Evolutionary conservation across 495 filamentous ascomycete species (phyloP).

Genomic region (Hypoxylon trugodes): DNA sequence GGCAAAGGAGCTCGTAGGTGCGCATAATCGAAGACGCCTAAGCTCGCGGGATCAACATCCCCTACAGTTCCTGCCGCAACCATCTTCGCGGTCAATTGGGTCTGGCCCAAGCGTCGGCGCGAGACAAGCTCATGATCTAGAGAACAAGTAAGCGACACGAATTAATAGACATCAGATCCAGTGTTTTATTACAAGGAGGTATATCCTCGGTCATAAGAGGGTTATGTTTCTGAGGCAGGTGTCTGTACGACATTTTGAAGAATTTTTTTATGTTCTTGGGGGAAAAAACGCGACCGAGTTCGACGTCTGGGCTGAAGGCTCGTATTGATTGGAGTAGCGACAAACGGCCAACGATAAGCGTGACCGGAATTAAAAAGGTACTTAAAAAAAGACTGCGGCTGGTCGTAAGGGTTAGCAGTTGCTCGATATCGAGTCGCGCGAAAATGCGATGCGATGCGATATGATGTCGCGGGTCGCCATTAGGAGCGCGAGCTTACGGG

Average conservation of each 20-base stretch:
- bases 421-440: constrained; percentile 35
- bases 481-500: constrained; percentile 32
- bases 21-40: constrained; percentile 93
- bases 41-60: constrained; percentile 73
- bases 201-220: constrained; percentile 78
- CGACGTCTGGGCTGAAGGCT: constrained; percentile 9
- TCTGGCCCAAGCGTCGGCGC: constrained; percentile 89
- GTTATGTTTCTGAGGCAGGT: constrained; percentile 76
- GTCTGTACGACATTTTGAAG: constrained; percentile 64
- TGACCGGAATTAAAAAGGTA: constrained; percentile 26
- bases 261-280: too few species aligned
- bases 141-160: constrained; percentile 47
- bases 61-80: constrained; percentile 67
- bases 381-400: constrained; percentile 27
- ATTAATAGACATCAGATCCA: background rate
- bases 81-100: constrained; percentile 83
- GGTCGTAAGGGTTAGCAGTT: constrained; percentile 44
- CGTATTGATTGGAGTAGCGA: constrained; percentile 12
- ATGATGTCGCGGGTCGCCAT: constrained; percentile 31
- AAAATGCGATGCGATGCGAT: constrained; percentile 33
- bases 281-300: constrained; percentile 40
- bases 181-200: constrained; percentile 62
- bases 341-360: constrained; percentile 3
- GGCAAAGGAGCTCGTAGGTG: constrained; percentile 92
- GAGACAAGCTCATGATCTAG: constrained; percentile 83